Evolutionary conservation across 768 basidiomycete species (phyloP), one percentile per base, ranked within the genome.

Genomic region (Wakefieldia striispora): DNA sequence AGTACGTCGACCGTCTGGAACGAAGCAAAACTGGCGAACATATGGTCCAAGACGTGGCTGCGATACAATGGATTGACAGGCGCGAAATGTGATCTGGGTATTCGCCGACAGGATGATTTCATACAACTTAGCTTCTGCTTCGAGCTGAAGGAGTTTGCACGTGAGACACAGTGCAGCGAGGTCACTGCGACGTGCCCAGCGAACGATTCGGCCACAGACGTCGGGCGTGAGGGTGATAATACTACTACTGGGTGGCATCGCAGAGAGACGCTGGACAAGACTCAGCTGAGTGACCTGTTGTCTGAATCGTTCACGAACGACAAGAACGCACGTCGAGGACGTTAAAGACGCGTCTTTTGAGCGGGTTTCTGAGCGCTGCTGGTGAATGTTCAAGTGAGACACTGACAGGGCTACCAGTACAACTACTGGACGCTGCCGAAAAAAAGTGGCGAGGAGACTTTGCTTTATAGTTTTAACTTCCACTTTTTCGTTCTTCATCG

Each of bases 121-220:
- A 62, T 83, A 84, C 34, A 83, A 60, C 50, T 57, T 66, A 16
- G 64, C 54, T 56, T 81, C 79, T 29, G 81, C 78, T 44, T 73
- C 72, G 43, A 62, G 67, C 50, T 78, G 77, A 43, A 83, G 65
- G 10, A 71, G 57, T 62, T 74, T 80, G 60, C 64, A 77, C 7
- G 75, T 73, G 41, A 69, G 64, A 55, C 73, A 74, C 39, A 83
- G 71, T 10, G 72, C 61, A 0, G 64, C 49, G 21, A 82, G 71
- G 50, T 80, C 77, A 6, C 60, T 60, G 39, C 60, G 53, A 19
- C 61, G 53, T 7, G 66, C 53, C 55, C 71, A 70, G 24, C 66
- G 66, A 9, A 72, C 73, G 50, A 83, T 72, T 14, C 65, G 65
- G 35, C 58, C 56, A 47, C 64, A 74, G 14, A 81, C 59, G 59